A percentile compares a stretch with the other conserved stretches of the same genome.
phyloP scores from a whole-genome alignment of 1,284 basidiomycete genomes.

The Ganoderma resinaceum region DNA sequence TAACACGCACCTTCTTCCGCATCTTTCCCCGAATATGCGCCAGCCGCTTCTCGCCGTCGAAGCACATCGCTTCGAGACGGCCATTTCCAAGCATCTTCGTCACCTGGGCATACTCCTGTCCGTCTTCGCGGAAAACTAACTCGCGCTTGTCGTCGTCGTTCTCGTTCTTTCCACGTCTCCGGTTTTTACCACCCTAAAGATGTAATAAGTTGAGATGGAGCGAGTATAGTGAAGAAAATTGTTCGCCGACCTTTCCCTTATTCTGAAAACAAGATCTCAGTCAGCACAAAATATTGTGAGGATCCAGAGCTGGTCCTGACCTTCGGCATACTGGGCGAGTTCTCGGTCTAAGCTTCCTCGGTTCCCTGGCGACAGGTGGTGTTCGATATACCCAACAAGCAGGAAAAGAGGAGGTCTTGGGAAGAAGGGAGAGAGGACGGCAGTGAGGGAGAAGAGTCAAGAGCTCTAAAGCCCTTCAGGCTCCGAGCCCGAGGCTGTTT shows the following conservation, averaged over 20 bases:
- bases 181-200: slow-evolving; percentile 95
- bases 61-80: slow-evolving; percentile 95
- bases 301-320: slow-evolving; percentile 39
- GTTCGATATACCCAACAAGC: slow-evolving; percentile 3
- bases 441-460: slow-evolving; percentile 26
- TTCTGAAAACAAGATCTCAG: slow-evolving; percentile 54
- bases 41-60: slow-evolving; percentile 97
- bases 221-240: background rate
- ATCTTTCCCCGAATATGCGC: slow-evolving; percentile 99
- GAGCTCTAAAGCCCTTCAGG: slow-evolving; percentile 14
- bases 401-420: slow-evolving; percentile 11
- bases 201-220: background rate
- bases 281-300: slow-evolving; percentile 27
- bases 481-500: slow-evolving; percentile 24
- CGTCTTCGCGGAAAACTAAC: slow-evolving; percentile 98
- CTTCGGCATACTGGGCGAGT: slow-evolving; percentile 59
- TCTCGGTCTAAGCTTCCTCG: background rate
- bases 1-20: slow-evolving; percentile 92
- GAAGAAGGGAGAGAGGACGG: slow-evolving; percentile 11
- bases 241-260: slow-evolving; percentile 75
- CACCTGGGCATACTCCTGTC: slow-evolving; percentile 99
- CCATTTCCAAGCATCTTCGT: slow-evolving; percentile 99
- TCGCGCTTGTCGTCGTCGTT: slow-evolving; percentile 99
- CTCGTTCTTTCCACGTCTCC: slow-evolving; percentile 99
- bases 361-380: slow-evolving; percentile 12